phyloP scores from a whole-genome alignment of 2,329 filamentous ascomycete genomes.

The Curvularia lunata region DNA sequence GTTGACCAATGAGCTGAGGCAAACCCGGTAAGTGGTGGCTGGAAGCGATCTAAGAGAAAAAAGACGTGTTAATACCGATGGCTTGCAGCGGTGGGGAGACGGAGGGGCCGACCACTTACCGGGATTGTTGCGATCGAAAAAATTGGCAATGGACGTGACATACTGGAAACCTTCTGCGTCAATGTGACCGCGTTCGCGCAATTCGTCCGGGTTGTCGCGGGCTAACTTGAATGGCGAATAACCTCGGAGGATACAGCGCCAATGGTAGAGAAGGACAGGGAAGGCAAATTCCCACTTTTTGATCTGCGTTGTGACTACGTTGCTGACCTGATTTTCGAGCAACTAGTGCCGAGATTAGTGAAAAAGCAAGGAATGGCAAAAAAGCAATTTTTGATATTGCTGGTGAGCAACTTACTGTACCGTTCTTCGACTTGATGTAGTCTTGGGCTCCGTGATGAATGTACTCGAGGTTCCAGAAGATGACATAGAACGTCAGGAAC shows the following conservation, averaged over 20 bases:
- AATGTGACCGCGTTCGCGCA: conserved; percentile 38
- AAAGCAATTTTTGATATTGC: neutral
- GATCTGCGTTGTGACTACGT: conserved; percentile 42
- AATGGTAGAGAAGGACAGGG: conserved; percentile 42
- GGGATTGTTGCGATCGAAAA: conserved; percentile 34
- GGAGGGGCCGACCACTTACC: conserved; percentile 27
- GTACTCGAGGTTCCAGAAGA: conserved; percentile 48
- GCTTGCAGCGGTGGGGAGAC: conserved; percentile 9
- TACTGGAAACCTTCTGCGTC: conserved; percentile 42
- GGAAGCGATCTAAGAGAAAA: conserved; percentile 33
- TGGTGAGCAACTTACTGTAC: conserved; percentile 37
- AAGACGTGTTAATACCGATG: conserved; percentile 3
- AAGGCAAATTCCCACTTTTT: conserved; percentile 46
- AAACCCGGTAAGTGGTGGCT: conserved; percentile 38
- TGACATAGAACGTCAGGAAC: conserved; percentile 44
- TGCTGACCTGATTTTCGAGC: conserved; percentile 42
- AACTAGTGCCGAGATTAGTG: conserved; percentile 32
- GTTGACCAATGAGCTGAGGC: conserved; percentile 33
- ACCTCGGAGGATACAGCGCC: conserved; percentile 40
- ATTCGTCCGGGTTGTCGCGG: conserved; percentile 44
- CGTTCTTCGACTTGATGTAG: conserved; percentile 45
- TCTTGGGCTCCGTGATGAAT: conserved; percentile 42
- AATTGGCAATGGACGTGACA: conserved; percentile 32
- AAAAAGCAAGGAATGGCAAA: neutral
- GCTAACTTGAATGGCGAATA: conserved; percentile 45